Evolutionary conservation across 352 stramenopile species (phyloP).

Genomic region (Phytophthora ramorum): DNA sequence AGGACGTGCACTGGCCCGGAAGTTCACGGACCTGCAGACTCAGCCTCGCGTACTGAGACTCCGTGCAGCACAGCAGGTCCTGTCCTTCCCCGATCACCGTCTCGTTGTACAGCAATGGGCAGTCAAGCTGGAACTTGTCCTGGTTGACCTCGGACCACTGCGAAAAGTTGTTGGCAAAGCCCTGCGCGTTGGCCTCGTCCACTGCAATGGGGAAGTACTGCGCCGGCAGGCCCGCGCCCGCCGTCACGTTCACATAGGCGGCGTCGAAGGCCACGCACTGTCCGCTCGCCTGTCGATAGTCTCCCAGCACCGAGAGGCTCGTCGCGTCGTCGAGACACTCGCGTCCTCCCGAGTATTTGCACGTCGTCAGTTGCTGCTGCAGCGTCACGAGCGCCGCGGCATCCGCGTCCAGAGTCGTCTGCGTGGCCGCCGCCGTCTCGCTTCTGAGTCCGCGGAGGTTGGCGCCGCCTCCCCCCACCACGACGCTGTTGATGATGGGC

Average conservation of each 20-base stretch:
- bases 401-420: constrained; percentile 45
- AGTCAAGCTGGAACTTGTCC: constrained; percentile 72
- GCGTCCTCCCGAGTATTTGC: constrained; percentile 68
- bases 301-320: constrained; percentile 51
- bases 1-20: constrained; percentile 64
- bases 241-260: constrained; percentile 58
- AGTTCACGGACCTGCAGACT: constrained; percentile 70
- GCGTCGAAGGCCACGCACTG: constrained; percentile 74
- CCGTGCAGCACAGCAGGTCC: constrained; percentile 79
- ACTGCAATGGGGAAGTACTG: constrained; percentile 72
- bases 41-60: constrained; percentile 73
- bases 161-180: constrained; percentile 79
- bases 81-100: constrained; percentile 51
- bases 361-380: constrained; percentile 60
- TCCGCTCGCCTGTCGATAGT: constrained; percentile 55
- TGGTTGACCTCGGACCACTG: constrained; percentile 67
- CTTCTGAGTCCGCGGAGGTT: constrained; percentile 28
- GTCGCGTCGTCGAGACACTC: constrained; percentile 68
- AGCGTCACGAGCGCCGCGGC: constrained; percentile 44
- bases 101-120: constrained; percentile 72
- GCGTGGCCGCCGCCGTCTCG: constrained; percentile 27
- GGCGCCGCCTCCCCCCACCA: constrained; percentile 25
- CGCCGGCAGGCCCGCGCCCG: constrained; percentile 47
- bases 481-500: constrained; percentile 54
- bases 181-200: constrained; percentile 58